Evolutionary conservation across 1,284 basidiomycete species (phyloP).

Genomic region (Rhizoctonia solani): DNA sequence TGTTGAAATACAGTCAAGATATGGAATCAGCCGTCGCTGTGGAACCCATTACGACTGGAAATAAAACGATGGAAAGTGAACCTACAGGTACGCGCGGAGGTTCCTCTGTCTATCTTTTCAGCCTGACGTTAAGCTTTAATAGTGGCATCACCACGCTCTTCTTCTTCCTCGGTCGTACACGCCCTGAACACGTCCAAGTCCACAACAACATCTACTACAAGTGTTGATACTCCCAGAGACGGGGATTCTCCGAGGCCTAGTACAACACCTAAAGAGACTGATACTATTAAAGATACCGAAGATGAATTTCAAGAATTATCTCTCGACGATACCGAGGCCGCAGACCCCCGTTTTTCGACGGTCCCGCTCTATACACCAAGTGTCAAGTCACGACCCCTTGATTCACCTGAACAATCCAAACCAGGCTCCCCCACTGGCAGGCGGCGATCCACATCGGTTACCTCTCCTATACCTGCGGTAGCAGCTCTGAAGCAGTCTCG

Average conservation of each 20-base stretch:
- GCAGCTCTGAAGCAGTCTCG: conserved; percentile 6
- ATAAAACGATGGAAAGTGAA: not conserved
- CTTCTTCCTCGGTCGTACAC: conserved; percentile 7
- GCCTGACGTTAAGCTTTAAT: no score
- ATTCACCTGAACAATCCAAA: not conserved
- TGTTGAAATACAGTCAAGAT: no score
- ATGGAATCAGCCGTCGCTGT: no score
- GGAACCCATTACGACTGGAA: no score
- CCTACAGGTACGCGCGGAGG: not conserved
- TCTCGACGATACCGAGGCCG: conserved; percentile 25
- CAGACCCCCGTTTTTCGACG: conserved; percentile 37
- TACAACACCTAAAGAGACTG: not conserved
- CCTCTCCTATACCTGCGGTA: not conserved
- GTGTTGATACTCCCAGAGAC: not conserved
- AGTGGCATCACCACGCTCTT: conserved; percentile 13
- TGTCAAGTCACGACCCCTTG: not conserved
- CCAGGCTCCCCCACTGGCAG: conserved; percentile 15
- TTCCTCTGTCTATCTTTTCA: no score
- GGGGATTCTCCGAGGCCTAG: no score
- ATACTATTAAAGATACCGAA: conserved; percentile 8
- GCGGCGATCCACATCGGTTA: conserved; percentile 9
- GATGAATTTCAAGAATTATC: conserved; percentile 31
- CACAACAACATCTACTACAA: not conserved
- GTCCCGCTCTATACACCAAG: conserved; percentile 38
- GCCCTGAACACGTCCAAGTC: conserved; percentile 8